Evolutionary conservation across 139 green algal genomes (phyloP).

Genomic region (Closterium sp.): DNA sequence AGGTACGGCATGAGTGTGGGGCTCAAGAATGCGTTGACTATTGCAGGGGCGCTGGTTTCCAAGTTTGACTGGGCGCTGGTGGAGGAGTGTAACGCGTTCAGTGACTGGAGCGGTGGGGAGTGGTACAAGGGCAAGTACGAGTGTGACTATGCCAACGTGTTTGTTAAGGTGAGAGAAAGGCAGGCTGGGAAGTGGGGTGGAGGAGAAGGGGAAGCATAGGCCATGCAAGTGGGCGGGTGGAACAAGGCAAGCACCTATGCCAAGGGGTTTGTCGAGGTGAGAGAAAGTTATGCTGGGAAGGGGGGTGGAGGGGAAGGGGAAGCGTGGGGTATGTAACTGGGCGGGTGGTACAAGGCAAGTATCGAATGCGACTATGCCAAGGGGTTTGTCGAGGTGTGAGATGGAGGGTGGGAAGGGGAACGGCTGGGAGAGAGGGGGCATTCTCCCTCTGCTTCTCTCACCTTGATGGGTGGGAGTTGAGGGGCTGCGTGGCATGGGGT

Average conservation of each 20-base stretch:
- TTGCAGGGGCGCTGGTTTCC: neutral
- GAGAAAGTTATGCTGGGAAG: neutral
- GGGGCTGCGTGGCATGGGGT: too few species aligned
- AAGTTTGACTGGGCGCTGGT: neutral
- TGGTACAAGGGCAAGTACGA: conserved; percentile 10
- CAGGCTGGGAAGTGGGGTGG: neutral
- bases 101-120: neutral
- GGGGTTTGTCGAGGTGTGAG: neutral
- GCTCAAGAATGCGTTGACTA: neutral
- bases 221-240: neutral
- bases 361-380: neutral
- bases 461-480: too few species aligned
- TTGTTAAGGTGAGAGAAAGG: neutral
- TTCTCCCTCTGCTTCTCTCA: too few species aligned
- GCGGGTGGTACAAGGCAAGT: neutral
- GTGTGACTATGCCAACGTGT: neutral
- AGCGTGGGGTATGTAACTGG: too few species aligned
- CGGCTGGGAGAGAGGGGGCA: too few species aligned
- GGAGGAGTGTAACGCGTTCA: conserved; percentile 2
- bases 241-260: neutral
- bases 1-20: conserved; percentile 3
- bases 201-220: too few species aligned
- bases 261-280: neutral
- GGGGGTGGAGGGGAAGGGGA: too few species aligned
- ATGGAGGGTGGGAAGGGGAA: too few species aligned